phyloP scores from a whole-genome alignment of 768 basidiomycete species.

The Filobasidium wieringae region DNA sequence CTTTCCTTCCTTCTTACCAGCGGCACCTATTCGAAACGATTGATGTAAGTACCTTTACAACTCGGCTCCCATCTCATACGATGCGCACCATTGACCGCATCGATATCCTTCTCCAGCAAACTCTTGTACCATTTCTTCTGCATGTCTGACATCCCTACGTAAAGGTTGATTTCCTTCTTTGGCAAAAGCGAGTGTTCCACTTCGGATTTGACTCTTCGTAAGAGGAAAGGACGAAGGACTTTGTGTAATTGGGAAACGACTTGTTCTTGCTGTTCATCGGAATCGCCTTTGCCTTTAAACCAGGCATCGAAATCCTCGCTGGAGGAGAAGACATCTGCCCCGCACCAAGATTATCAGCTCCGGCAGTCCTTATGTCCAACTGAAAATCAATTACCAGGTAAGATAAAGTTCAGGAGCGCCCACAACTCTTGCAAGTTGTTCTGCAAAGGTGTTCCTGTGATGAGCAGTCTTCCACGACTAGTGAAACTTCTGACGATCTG shows the following conservation, averaged over 20 bases:
- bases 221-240: constrained; percentile 85
- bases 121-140: constrained; percentile 92
- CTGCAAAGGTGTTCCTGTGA: constrained; percentile 92
- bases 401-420: constrained; percentile 90
- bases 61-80: not conserved
- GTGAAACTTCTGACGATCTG: constrained; percentile 88
- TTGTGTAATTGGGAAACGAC: constrained; percentile 96
- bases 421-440: constrained; percentile 96
- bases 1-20: constrained; percentile 97
- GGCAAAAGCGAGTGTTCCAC: constrained; percentile 93
- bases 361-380: not conserved
- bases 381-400: constrained; percentile 72
- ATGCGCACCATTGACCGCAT: constrained; percentile 78
- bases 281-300: constrained; percentile 70
- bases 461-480: constrained; percentile 77
- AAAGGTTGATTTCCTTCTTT: constrained; percentile 98
- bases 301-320: constrained; percentile 82
- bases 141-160: constrained; percentile 93
- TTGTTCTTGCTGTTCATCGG: constrained; percentile 54
- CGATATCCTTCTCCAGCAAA: constrained; percentile 94
- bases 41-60: not conserved
- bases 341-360: not conserved
- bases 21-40: constrained; percentile 48
- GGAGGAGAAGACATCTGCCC: constrained; percentile 22
- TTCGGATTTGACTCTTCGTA: constrained; percentile 87